Evolutionary conservation across 2,329 filamentous ascomycete genomes (phyloP).

Genomic region (Akanthomyces uredinophilus): DNA sequence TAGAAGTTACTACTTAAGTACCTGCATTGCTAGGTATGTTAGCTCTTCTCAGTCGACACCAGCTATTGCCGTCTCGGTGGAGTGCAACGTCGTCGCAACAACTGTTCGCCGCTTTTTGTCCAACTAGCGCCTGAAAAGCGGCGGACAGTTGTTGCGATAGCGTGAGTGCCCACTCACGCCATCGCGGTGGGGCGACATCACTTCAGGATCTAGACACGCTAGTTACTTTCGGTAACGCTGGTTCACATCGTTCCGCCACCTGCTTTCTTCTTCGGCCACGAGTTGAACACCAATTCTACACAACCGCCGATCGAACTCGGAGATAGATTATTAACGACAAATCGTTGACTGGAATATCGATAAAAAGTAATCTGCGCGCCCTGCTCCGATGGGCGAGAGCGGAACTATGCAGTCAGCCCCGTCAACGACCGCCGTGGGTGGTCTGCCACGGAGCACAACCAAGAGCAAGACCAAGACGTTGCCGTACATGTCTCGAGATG

Average conservation of each 20-base stretch:
- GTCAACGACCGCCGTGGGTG: neutral
- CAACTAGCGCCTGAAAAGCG: no score
- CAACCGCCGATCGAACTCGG: neutral
- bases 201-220: neutral
- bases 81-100: no score
- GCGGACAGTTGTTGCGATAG: no score
- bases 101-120: no score
- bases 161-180: neutral
- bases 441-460: neutral
- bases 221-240: neutral
- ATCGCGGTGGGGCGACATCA: neutral
- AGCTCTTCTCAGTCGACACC: no score
- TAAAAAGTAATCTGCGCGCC: neutral
- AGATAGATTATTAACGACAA: neutral
- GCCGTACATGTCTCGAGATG: constrained; percentile 8
- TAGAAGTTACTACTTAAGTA: no score
- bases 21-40: no score
- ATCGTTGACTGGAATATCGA: neutral
- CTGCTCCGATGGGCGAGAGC: neutral
- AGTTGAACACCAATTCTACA: neutral
- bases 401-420: neutral
- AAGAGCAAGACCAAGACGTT: neutral
- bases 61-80: no score
- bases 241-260: neutral
- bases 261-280: neutral